phyloP scores from a whole-genome alignment of 2,329 filamentous ascomycete genomes.

The Epichloe baconii region DNA sequence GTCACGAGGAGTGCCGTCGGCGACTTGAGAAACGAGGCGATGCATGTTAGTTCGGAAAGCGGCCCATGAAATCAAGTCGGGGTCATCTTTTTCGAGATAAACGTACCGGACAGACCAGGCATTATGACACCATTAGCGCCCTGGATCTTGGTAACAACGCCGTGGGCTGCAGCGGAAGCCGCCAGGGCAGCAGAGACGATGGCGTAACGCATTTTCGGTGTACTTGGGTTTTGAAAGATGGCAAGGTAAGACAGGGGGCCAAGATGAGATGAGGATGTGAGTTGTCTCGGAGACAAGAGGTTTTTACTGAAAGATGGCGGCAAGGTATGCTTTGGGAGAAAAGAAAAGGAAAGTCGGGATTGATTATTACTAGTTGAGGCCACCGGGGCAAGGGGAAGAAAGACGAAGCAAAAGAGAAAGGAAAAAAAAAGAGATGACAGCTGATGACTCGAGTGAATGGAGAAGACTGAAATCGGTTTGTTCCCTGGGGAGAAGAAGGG shows the following conservation, averaged over 20 bases:
- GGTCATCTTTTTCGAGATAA: not conserved
- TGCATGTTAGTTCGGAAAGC: constrained; percentile 1
- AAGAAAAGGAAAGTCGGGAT: not conserved
- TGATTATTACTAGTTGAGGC: not conserved
- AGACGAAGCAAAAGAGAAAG: not conserved
- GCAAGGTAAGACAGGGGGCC: not conserved
- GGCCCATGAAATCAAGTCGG: not conserved
- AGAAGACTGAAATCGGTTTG: not conserved
- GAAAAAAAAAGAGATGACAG: not conserved
- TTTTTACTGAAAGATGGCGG: not conserved
- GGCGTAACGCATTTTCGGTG: constrained; percentile 20
- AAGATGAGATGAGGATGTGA: too few species aligned
- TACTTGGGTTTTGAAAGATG: not conserved
- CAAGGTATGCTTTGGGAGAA: not conserved
- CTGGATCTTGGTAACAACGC: constrained; percentile 40
- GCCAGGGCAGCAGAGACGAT: constrained; percentile 21
- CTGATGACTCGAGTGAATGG: not conserved
- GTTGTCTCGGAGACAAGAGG: too few species aligned
- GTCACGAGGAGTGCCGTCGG: constrained; percentile 55
- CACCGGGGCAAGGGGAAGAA: not conserved
- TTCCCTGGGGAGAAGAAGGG: not conserved
- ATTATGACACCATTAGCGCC: constrained; percentile 50
- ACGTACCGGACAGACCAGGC: constrained; percentile 37
- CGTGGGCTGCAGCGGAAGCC: constrained; percentile 42
- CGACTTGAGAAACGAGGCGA: constrained; percentile 26